Conservation (phyloP, 2,329 filamentous ascomycete species). For the Exophiala alcalophila region DNA sequence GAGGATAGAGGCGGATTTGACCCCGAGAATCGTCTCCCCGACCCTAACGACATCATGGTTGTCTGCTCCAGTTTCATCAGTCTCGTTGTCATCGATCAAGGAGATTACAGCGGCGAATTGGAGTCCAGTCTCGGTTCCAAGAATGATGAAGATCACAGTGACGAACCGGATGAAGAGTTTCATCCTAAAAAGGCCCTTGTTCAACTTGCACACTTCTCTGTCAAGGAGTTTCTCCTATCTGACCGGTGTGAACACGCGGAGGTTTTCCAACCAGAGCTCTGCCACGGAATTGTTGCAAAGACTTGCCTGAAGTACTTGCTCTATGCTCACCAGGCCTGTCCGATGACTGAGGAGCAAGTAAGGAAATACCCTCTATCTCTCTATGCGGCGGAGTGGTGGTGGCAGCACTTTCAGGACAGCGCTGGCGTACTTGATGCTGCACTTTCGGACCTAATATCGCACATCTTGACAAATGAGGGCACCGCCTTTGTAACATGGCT, state of each 20-base stretch:
- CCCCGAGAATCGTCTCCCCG: conserved; percentile 14
- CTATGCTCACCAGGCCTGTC: conserved; percentile 3
- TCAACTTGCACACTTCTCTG: conserved; percentile 31
- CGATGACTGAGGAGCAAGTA: conserved; percentile 4
- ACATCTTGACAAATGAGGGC: conserved; percentile 2
- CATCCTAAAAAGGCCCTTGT: neutral
- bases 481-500: conserved; percentile 5
- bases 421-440: neutral
- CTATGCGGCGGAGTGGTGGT: conserved; percentile 13
- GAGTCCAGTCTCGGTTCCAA: no score
- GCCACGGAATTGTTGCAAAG: conserved; percentile 14
- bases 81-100: no score
- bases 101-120: no score
- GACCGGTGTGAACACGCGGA: neutral
- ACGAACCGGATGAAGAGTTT: conserved; percentile 3
- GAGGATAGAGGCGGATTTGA: conserved; percentile 13
- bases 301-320: conserved; percentile 15
- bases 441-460: conserved; percentile 5
- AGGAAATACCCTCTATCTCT: conserved; percentile 6
- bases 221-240: conserved; percentile 30
- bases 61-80: conserved; percentile 29
- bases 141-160: no score
- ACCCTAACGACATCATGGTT: conserved; percentile 22
- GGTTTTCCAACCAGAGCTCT: conserved; percentile 7
- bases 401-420: conserved; percentile 8